These are phyloP conservation scores for Sequoiadendron giganteum DNA, from an alignment of 75 land plant species.

Conservation along the genomic window DNA sequence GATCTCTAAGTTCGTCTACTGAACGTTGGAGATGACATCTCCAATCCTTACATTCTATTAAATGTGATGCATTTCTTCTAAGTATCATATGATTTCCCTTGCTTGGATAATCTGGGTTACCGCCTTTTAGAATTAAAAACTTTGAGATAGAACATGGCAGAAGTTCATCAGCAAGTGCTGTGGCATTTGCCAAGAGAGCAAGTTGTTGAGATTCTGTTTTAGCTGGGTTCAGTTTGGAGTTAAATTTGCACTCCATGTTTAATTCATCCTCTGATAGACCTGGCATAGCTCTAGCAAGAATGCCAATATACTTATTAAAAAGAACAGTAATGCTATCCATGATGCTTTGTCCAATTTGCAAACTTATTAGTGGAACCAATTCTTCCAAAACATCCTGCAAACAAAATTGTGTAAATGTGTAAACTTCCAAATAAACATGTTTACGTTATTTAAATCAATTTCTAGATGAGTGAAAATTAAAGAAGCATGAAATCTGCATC, in stretches of 20 bases:
- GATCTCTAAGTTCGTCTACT: constrained; percentile 72
- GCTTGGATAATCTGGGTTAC: constrained; percentile 17
- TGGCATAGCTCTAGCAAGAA: constrained; percentile 55
- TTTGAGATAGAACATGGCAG: constrained; percentile 42
- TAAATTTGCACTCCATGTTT: constrained; percentile 29
- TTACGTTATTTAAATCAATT: not conserved
- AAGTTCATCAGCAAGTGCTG: constrained; percentile 69
- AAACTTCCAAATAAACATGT: not conserved
- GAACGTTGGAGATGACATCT: constrained; percentile 56
- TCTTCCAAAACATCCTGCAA: constrained; percentile 73
- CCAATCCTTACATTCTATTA: constrained; percentile 64
- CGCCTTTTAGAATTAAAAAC: constrained; percentile 22
- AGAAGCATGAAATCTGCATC: not conserved
- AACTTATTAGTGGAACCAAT: constrained; percentile 46
- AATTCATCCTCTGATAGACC: constrained; percentile 60
- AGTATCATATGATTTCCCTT: constrained; percentile 19
- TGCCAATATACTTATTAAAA: constrained; percentile 58
- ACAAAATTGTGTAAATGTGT: not conserved
- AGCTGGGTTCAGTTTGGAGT: constrained; percentile 37
- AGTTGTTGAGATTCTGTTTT: constrained; percentile 84
- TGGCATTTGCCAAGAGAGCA: constrained; percentile 65
- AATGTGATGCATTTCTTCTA: constrained; percentile 7
- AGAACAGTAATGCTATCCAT: constrained; percentile 50
- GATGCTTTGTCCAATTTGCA: constrained; percentile 59
- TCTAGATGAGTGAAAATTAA: not conserved